Percentiles rank a stretch among this genome's conserved stretches.
phyloP scores from a whole-genome alignment of 208 protist genomes.

The Lotmaria passim region DNA sequence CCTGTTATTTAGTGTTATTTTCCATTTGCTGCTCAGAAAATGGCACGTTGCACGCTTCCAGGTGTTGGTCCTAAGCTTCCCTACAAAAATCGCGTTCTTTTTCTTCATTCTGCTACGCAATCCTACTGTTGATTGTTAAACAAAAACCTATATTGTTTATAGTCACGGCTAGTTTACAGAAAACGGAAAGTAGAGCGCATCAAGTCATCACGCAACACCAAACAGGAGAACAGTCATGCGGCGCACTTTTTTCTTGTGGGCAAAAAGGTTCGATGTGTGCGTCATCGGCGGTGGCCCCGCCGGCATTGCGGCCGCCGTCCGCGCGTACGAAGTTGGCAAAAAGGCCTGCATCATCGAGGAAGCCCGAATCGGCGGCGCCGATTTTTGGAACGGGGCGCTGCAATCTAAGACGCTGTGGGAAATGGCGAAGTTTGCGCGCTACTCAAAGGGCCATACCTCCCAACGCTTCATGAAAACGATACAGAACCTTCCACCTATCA shows the following conservation, averaged over 20 bases:
- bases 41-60: no score
- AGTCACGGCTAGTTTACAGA: no score
- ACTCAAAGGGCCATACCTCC: slow-evolving; percentile 52
- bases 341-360: slow-evolving; percentile 85
- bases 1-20: no score
- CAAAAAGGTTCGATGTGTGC: slow-evolving; percentile 84
- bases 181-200: background rate
- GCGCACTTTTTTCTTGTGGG: slow-evolving; percentile 13
- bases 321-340: slow-evolving; percentile 79
- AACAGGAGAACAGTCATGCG: slow-evolving; percentile 27
- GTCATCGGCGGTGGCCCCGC: slow-evolving; percentile 88
- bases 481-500: slow-evolving; percentile 56
- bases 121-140: no score
- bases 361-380: slow-evolving; percentile 79
- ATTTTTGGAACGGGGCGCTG: slow-evolving; percentile 91
- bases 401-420: slow-evolving; percentile 93
- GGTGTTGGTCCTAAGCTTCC: no score
- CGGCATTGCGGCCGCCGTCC: slow-evolving; percentile 80
- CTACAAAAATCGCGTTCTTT: no score
- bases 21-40: no score
- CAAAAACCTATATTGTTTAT: no score
- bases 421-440: slow-evolving; percentile 84
- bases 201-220: background rate
- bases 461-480: slow-evolving; percentile 62
- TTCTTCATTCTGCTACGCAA: no score